Conservation (phyloP, 2,329 filamentous ascomycete species). For the Drechslerella dactyloides region DNA sequence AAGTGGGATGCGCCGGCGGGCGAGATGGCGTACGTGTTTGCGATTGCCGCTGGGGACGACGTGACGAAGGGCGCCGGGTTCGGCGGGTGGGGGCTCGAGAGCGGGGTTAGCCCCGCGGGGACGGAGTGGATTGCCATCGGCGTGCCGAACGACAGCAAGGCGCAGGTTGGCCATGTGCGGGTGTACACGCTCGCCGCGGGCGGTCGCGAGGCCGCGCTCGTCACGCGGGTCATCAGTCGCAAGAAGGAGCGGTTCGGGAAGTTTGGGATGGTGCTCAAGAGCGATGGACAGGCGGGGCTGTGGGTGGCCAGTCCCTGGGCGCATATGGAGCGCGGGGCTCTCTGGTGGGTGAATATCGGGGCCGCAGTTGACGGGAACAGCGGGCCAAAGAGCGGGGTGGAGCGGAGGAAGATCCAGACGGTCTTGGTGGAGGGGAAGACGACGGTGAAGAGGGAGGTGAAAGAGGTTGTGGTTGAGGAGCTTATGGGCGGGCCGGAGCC, state of each 20-base stretch:
- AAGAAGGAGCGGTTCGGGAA: constrained; percentile 44
- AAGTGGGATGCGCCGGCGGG: constrained; percentile 15
- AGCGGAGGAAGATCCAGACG: constrained; percentile 4
- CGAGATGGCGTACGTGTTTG: constrained; percentile 14
- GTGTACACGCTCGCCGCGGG: constrained; percentile 42
- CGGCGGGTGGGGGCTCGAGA: constrained; percentile 46
- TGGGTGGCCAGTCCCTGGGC: constrained; percentile 53
- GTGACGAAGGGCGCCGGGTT: constrained; percentile 34
- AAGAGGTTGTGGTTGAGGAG: constrained; percentile 26
- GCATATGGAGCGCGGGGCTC: constrained; percentile 50
- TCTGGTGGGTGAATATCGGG: constrained; percentile 54
- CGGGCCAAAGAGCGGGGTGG: constrained; percentile 1
- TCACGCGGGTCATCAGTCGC: constrained; percentile 43
- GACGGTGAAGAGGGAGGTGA: not conserved
- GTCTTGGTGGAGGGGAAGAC: constrained; percentile 2
- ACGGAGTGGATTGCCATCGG: constrained; percentile 52
- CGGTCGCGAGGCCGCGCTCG: constrained; percentile 7
- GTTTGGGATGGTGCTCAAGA: constrained; percentile 52
- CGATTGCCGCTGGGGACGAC: constrained; percentile 9
- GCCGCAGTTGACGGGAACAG: constrained; percentile 27
- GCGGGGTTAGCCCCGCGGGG: constrained; percentile 30
- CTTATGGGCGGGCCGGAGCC: constrained; percentile 44
- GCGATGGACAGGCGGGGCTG: constrained; percentile 36
- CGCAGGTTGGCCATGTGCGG: constrained; percentile 48
- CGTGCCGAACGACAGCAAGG: constrained; percentile 44